A percentile compares a stretch with the other conserved stretches of the same genome.
Conservation (phyloP, 495 filamentous ascomycete genomes). For the Neurospora sublineolata region DNA sequence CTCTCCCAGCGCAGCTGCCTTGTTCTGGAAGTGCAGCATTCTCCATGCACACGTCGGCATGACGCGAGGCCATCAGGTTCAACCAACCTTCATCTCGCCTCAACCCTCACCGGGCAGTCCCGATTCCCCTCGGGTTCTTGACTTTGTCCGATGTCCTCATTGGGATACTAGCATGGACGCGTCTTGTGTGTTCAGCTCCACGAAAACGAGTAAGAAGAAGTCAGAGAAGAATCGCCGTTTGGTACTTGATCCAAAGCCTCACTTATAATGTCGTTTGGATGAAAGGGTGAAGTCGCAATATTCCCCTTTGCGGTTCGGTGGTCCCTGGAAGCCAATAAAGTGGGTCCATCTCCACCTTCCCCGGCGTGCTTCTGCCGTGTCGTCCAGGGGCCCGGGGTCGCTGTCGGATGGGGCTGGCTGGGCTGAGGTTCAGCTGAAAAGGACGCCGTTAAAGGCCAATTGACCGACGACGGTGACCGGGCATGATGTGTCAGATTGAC, state of each 20-base stretch:
- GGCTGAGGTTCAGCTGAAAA: not conserved
- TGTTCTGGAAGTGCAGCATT: not conserved
- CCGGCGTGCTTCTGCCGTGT: not conserved
- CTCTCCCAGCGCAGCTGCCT: not conserved
- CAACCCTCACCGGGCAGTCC: not conserved
- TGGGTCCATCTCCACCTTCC: not conserved
- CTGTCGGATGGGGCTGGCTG: not conserved
- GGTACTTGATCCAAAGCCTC: not conserved
- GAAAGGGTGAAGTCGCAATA: not conserved
- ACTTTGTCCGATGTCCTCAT: not conserved
- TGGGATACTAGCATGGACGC: not conserved
- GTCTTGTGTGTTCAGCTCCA: not conserved
- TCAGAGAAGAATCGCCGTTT: too few species aligned
- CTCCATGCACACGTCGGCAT: not conserved
- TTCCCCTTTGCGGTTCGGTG: not conserved
- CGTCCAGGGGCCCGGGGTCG: not conserved
- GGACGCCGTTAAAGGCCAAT: not conserved
- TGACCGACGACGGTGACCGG: not conserved
- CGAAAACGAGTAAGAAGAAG: not conserved
- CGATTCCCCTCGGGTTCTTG: not conserved
- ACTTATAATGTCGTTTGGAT: not conserved
- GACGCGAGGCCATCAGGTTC: not conserved
- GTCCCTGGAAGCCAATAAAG: not conserved
- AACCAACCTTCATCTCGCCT: not conserved
- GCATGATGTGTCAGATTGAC: too few species aligned